Conservation (phyloP, 2,329 filamentous ascomycete genomes). For the Ophiostoma quercus region DNA sequence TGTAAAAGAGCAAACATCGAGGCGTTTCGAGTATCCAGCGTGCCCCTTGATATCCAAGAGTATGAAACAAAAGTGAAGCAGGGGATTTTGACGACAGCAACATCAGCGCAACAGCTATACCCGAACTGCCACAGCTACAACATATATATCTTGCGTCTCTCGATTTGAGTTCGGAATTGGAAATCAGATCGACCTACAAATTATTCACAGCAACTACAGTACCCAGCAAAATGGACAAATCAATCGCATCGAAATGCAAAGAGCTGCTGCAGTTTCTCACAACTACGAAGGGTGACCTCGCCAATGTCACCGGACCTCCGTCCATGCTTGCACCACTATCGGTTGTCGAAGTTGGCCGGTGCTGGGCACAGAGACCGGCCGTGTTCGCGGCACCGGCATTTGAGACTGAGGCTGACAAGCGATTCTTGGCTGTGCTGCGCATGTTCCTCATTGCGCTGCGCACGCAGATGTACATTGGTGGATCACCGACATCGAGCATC, state of each 20-base stretch:
- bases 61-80: slow-evolving; percentile 3
- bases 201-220: background rate
- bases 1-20: background rate
- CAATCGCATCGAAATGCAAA: slow-evolving; percentile 32
- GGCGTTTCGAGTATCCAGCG: slow-evolving; percentile 1
- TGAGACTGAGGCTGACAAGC: slow-evolving; percentile 40
- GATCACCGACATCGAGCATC: slow-evolving; percentile 44
- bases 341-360: slow-evolving; percentile 48
- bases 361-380: slow-evolving; percentile 46
- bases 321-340: slow-evolving; percentile 46
- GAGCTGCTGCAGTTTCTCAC: slow-evolving; percentile 35
- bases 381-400: slow-evolving; percentile 46
- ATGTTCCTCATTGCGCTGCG: slow-evolving; percentile 45
- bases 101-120: background rate
- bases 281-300: slow-evolving; percentile 45
- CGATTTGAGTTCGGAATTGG: background rate
- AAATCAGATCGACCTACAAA: background rate
- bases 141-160: background rate
- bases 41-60: slow-evolving; percentile 6
- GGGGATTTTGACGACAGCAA: slow-evolving; percentile 5
- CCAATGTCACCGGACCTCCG: slow-evolving; percentile 48
- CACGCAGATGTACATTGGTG: slow-evolving; percentile 45
- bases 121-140: background rate
- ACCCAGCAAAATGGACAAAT: slow-evolving; percentile 28
- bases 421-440: slow-evolving; percentile 44